phyloP scores from a whole-genome alignment of 2,329 filamentous ascomycete species.

The Thelonectria olida region DNA sequence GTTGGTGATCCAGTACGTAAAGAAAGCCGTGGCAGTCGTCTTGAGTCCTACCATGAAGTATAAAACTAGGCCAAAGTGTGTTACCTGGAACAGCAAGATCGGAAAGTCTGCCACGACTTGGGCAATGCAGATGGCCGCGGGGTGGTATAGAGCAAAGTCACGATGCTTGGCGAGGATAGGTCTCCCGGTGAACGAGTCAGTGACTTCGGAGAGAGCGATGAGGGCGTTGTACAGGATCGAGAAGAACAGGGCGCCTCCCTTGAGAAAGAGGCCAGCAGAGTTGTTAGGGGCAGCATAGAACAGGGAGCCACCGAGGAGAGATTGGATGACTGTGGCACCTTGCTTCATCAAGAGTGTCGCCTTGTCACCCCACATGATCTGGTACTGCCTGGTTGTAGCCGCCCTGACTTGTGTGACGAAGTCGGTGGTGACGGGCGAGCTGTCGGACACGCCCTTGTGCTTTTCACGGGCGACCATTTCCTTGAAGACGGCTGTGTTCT shows the following conservation, averaged over 20 bases:
- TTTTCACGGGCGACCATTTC: constrained; percentile 63
- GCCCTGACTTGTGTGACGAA: constrained; percentile 75
- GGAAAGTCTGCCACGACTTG: constrained; percentile 67
- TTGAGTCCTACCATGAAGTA: constrained; percentile 82
- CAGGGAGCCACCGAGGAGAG: constrained; percentile 79
- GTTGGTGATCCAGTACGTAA: constrained; percentile 69
- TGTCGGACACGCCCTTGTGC: constrained; percentile 72
- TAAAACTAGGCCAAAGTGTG: constrained; percentile 74
- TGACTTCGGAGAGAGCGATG: constrained; percentile 62
- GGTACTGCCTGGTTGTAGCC: constrained; percentile 77
- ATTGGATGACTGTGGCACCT: constrained; percentile 79
- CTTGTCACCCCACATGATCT: constrained; percentile 79
- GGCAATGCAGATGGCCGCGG: constrained; percentile 63
- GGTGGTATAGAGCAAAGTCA: constrained; percentile 61
- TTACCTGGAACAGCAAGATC: constrained; percentile 66
- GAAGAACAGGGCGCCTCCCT: constrained; percentile 58
- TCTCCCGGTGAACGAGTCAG: constrained; percentile 78
- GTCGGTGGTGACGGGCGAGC: constrained; percentile 79
- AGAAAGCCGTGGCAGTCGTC: constrained; percentile 70
- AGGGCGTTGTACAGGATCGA: constrained; percentile 72
- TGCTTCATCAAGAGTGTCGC: constrained; percentile 80
- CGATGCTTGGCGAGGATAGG: constrained; percentile 62
- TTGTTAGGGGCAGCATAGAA: constrained; percentile 71
- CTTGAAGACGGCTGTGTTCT: constrained; percentile 64
- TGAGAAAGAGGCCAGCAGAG: constrained; percentile 65